A percentile compares a stretch with the other conserved stretches of the same genome.
These are phyloP conservation scores for Trichosanthes cucumerina DNA, from an alignment of 306 rosid genomes.

Conservation along the genomic window DNA sequence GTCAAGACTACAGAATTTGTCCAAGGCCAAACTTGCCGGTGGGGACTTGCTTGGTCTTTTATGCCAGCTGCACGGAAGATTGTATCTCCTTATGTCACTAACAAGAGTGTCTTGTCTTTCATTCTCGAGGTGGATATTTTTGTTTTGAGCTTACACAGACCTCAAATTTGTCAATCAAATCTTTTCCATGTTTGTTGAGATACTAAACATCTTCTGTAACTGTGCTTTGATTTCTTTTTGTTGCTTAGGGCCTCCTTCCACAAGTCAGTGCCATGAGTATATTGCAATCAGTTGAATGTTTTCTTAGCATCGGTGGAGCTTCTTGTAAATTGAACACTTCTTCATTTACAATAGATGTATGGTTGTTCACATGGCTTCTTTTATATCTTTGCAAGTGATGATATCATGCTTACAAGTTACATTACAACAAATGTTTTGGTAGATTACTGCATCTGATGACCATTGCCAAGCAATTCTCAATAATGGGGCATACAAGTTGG, in stretches of 20 bases:
- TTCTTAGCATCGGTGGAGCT: slow-evolving; percentile 39
- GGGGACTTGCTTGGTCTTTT: slow-evolving; percentile 98
- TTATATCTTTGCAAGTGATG: not conserved
- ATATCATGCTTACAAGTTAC: slow-evolving; percentile 9
- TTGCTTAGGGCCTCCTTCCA: slow-evolving; percentile 48
- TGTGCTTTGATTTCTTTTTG: slow-evolving; percentile 11
- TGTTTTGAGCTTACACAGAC: not conserved
- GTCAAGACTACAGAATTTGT: slow-evolving; percentile 89
- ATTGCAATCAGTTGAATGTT: slow-evolving; percentile 46
- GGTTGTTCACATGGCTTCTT: slow-evolving; percentile 15
- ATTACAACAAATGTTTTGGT: slow-evolving; percentile 11
- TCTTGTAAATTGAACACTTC: slow-evolving; percentile 53
- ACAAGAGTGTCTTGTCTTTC: slow-evolving; percentile 56
- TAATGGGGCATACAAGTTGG: slow-evolving; percentile 25
- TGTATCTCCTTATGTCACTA: slow-evolving; percentile 28
- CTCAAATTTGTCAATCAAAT: not conserved
- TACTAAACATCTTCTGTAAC: not conserved
- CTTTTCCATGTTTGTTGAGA: not conserved
- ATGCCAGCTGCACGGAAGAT: slow-evolving; percentile 42
- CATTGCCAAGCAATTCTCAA: slow-evolving; percentile 44
- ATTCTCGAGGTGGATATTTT: slow-evolving; percentile 34
- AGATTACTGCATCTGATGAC: slow-evolving; percentile 42
- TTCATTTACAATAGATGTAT: slow-evolving; percentile 65
- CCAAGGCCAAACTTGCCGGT: slow-evolving; percentile 72
- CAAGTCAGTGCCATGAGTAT: slow-evolving; percentile 61